Evolutionary conservation across 2,329 filamentous ascomycete species (phyloP).

Genomic region (Trichophyton schoenleinii): DNA sequence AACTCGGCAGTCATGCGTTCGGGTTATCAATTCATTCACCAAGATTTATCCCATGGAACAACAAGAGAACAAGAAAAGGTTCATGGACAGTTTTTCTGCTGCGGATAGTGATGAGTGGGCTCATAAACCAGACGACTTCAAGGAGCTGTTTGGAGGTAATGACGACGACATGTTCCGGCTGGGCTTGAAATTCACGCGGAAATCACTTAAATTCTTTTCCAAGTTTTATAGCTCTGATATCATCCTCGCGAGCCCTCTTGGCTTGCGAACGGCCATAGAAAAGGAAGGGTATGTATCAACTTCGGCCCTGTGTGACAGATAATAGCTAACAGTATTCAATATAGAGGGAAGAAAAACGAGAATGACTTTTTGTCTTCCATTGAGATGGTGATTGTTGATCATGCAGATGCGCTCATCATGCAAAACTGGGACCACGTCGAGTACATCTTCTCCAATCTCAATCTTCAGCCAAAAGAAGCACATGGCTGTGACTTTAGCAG

Average conservation of each 20-base stretch:
- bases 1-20: slow-evolving; percentile 73
- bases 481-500: slow-evolving; percentile 91
- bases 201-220: slow-evolving; percentile 87
- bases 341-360: slow-evolving; percentile 54
- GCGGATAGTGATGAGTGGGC: slow-evolving; percentile 55
- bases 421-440: slow-evolving; percentile 98
- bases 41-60: slow-evolving; percentile 70
- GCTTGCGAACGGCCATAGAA: slow-evolving; percentile 80
- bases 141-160: slow-evolving; percentile 81
- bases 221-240: slow-evolving; percentile 96
- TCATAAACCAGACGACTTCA: slow-evolving; percentile 74
- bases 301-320: slow-evolving; percentile 20
- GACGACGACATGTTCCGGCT: slow-evolving; percentile 95
- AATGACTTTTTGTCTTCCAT: slow-evolving; percentile 89
- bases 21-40: slow-evolving; percentile 64
- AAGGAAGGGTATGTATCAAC: slow-evolving; percentile 48
- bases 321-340: slow-evolving; percentile 1
- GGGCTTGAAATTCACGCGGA: slow-evolving; percentile 92
- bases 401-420: slow-evolving; percentile 87
- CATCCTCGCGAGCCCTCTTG: slow-evolving; percentile 79
- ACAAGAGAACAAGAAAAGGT: slow-evolving; percentile 88
- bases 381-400: slow-evolving; percentile 79
- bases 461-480: slow-evolving; percentile 74
- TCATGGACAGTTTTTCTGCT: slow-evolving; percentile 68
- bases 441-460: slow-evolving; percentile 82